Base-by-base conservation (phyloP, 2,329 filamentous ascomycete species). In the Rhinocladiella similis region DNA sequence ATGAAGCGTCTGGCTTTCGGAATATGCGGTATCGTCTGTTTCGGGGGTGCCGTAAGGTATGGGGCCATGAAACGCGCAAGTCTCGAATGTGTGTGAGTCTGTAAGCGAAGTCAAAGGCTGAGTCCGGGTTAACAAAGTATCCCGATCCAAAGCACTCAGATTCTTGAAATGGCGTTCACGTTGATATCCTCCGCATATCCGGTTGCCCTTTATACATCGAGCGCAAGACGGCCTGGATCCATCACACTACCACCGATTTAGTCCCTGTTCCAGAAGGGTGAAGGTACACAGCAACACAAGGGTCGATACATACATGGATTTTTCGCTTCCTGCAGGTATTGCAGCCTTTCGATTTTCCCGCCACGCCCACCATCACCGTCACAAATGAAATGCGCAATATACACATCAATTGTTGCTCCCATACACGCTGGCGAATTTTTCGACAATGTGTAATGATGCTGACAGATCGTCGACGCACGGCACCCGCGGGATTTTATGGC, bases 11-110 rank as follows among this genome's bases (percentile, higher is more conserved):
- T 33, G 29, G 10, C 1, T 33, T 7, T 33, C 10, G 29, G 10
- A 9, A 33, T 4, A 33, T 12, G 29, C 29, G 10, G 29, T 33
- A 9, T 33, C 29, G 29, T 33, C 29, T 12, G 29, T 10, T 3
- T 33, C 29, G 65, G 63, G 16, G 50, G 41, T 25, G 65, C 59
- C 27, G 67, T 69, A 50, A 74, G 54, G n/a, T n/a, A n/a, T n/a
- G n/a, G n/a, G n/a, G n/a, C n/a, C n/a, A n/a, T n/a, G n/a, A n/a
- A n/a, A 12, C 29, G 29, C 3, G 29, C 5, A 9, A 33, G 5
- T 33, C 6, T 33, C 5, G 73, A 22, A 12, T 18, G 38, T 19
- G 5, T 9, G 41, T 1, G 48, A 20, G 10, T 57, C 54, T 16
- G 54, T 57, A 12, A 52, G 43, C 16, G 54, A 53, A 49, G 49